These are phyloP conservation scores for Globisporangium orthogonon DNA, from an alignment of 352 stramenopile species.

Conservation along the genomic window DNA sequence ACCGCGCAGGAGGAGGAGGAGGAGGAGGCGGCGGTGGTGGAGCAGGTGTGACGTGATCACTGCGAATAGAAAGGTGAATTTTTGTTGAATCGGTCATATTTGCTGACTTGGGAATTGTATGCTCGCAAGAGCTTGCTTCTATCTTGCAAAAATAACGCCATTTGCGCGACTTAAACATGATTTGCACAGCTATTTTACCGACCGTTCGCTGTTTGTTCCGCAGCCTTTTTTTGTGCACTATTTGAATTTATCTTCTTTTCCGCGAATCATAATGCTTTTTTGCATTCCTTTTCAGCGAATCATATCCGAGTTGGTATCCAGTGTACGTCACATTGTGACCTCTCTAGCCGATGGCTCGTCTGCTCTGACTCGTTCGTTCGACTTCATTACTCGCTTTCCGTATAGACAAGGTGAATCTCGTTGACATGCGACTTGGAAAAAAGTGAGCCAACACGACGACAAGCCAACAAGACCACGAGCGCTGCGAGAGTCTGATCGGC, in stretches of 20 bases:
- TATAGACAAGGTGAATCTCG: neutral
- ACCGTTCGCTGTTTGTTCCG: constrained; percentile 5
- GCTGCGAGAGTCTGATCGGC: neutral
- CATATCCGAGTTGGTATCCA: neutral
- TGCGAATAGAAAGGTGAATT: too few species aligned
- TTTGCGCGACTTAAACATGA: too few species aligned
- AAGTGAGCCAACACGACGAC: neutral
- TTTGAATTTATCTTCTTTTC: neutral
- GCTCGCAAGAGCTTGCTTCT: too few species aligned
- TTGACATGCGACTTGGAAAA: neutral
- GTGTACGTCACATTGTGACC: too few species aligned
- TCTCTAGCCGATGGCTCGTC: neutral
- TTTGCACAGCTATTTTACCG: neutral
- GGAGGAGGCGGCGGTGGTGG: too few species aligned
- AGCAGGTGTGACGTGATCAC: too few species aligned
- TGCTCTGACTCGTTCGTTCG: neutral
- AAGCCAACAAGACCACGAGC: neutral
- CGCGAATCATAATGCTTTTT: too few species aligned
- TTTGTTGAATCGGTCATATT: too few species aligned
- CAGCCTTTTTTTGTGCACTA: neutral
- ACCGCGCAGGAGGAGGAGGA: constrained; percentile 8
- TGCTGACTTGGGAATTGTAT: too few species aligned
- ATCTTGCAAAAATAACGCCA: too few species aligned
- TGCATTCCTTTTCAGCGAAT: constrained; percentile 2
- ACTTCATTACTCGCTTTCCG: neutral